These are phyloP conservation scores for Aspergillus calidoustus DNA, from an alignment of 2,329 filamentous ascomycete species.

Conservation along the genomic window DNA sequence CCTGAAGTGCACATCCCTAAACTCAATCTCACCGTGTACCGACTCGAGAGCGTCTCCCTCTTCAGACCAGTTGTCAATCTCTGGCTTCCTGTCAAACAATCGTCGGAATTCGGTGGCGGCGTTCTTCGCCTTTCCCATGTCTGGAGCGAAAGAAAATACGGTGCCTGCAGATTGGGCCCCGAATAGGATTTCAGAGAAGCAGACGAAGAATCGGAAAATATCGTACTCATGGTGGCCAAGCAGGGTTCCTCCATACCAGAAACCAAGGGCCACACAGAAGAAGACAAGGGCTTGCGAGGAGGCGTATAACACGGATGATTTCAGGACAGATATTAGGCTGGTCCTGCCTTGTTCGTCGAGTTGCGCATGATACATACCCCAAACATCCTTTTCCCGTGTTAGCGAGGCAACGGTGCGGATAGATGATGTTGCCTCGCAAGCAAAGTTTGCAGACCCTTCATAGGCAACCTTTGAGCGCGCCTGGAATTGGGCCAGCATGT, in stretches of 20 bases:
- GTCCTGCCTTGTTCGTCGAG: conserved; percentile 69
- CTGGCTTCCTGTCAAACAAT: conserved; percentile 80
- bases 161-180: conserved; percentile 89
- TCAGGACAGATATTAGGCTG: conserved; percentile 74
- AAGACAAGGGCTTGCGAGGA: conserved; percentile 83
- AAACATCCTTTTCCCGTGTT: conserved; percentile 82
- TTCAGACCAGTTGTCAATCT: conserved; percentile 79
- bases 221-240: conserved; percentile 72
- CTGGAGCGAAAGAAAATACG: conserved; percentile 86
- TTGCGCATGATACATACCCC: conserved; percentile 69
- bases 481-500: conserved; percentile 79
- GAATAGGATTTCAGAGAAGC: conserved; percentile 86
- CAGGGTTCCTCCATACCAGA: conserved; percentile 87
- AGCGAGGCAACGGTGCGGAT: conserved; percentile 93
- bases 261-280: conserved; percentile 81
- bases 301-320: conserved; percentile 79
- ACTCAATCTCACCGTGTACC: conserved; percentile 81
- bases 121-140: conserved; percentile 91
- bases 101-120: conserved; percentile 79
- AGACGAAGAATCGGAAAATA: conserved; percentile 89
- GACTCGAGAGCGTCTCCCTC: conserved; percentile 66
- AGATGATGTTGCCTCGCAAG: conserved; percentile 89
- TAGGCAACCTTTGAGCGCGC: conserved; percentile 79
- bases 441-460: conserved; percentile 79
- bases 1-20: conserved; percentile 89